A percentile compares a stretch with the other conserved stretches of the same genome.
phyloP scores from a whole-genome alignment of 306 rosid genomes.

The Argentina anserina region DNA sequence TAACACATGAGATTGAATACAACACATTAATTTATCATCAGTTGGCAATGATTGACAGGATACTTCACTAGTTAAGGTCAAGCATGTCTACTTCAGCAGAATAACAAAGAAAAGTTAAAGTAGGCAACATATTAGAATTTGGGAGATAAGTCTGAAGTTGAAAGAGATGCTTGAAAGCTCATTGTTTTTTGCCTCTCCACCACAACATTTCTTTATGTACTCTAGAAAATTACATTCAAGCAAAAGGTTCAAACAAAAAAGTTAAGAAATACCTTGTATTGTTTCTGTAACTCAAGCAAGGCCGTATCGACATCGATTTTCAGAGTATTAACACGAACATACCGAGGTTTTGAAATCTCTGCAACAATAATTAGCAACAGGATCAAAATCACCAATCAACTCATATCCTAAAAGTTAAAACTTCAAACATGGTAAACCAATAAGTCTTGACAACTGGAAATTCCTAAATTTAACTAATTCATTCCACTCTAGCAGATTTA shows the following conservation, averaged over 20 bases:
- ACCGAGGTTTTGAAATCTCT: conserved; percentile 65
- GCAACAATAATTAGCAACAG: conserved; percentile 32
- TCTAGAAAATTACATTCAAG: neutral
- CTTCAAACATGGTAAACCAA: neutral
- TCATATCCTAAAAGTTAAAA: neutral
- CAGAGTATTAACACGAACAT: conserved; percentile 87
- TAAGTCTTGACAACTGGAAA: neutral
- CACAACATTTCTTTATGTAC: neutral
- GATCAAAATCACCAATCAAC: neutral
- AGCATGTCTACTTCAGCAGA: neutral
- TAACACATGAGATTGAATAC: neutral
- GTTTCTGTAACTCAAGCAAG: conserved; percentile 49
- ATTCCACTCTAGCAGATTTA: neutral
- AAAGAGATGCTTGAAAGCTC: neutral
- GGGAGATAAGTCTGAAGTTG: neutral
- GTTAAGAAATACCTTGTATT: conserved; percentile 42
- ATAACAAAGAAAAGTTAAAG: neutral
- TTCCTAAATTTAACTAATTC: neutral
- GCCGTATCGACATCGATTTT: conserved; percentile 70
- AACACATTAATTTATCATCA: neutral
- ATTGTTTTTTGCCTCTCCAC: neutral
- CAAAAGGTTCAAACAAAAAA: neutral
- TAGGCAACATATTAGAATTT: neutral
- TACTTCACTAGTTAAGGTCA: neutral
- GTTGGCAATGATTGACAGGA: neutral